These are phyloP conservation scores for Gossypium sturtianum DNA, from an alignment of 345 rosid species.

Conservation along the genomic window DNA sequence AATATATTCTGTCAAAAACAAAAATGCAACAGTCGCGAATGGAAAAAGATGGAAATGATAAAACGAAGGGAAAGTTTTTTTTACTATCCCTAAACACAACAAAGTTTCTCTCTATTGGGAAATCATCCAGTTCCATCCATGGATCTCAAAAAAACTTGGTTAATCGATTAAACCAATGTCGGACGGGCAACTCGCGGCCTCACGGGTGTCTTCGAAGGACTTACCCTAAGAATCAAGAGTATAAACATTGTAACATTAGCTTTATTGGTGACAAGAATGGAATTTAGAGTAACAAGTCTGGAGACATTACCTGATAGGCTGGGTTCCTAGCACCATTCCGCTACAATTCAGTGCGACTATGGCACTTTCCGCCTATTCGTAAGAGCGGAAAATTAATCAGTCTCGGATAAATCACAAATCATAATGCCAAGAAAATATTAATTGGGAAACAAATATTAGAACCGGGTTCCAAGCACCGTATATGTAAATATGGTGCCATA, in stretches of 20 bases:
- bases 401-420: neutral
- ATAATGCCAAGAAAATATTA: neutral
- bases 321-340: slow-evolving; percentile 63
- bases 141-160: slow-evolving; percentile 17
- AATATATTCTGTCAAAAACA: slow-evolving; percentile 32
- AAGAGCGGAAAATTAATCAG: slow-evolving; percentile 9
- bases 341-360: slow-evolving; percentile 68
- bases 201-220: slow-evolving; percentile 84
- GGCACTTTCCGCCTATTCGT: slow-evolving; percentile 77
- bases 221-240: slow-evolving; percentile 42
- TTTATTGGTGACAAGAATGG: neutral
- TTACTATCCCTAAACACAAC: slow-evolving; percentile 36
- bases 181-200: slow-evolving; percentile 64
- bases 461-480: neutral
- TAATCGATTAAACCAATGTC: slow-evolving; percentile 21
- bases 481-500: neutral
- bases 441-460: slow-evolving; percentile 2
- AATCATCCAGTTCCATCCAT: slow-evolving; percentile 27
- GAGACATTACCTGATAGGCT: slow-evolving; percentile 53
- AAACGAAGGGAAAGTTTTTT: slow-evolving; percentile 30
- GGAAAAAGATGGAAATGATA: slow-evolving; percentile 30
- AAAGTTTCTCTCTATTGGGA: slow-evolving; percentile 22
- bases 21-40: slow-evolving; percentile 25
- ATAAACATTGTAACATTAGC: neutral
- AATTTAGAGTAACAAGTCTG: neutral